These are phyloP conservation scores for Papiliotrema fonsecae DNA, from an alignment of 1,284 basidiomycete genomes.

Conservation along the genomic window DNA sequence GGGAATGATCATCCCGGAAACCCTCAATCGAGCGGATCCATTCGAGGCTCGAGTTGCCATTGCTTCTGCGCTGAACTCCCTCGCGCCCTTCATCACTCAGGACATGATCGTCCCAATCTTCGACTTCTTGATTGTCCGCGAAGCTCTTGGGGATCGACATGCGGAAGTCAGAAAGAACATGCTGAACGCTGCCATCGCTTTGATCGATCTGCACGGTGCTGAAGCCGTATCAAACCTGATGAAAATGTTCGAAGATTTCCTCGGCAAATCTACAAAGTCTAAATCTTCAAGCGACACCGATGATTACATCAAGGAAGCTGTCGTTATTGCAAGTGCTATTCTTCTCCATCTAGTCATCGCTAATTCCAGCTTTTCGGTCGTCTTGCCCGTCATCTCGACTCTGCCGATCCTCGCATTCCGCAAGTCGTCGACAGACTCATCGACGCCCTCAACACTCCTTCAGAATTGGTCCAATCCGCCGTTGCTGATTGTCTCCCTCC, in stretches of 20 bases:
- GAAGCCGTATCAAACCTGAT: slow-evolving; percentile 71
- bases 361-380: slow-evolving; percentile 68
- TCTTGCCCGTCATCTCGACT: slow-evolving; percentile 79
- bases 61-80: slow-evolving; percentile 63
- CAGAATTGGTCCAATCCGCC: slow-evolving; percentile 94
- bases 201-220: slow-evolving; percentile 81
- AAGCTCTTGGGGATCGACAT: slow-evolving; percentile 82
- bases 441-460: slow-evolving; percentile 86
- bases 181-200: slow-evolving; percentile 74
- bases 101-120: slow-evolving; percentile 74
- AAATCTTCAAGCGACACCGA: slow-evolving; percentile 65
- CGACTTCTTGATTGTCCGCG: slow-evolving; percentile 75
- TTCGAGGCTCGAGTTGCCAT: slow-evolving; percentile 80
- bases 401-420: slow-evolving; percentile 70
- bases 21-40: slow-evolving; percentile 85
- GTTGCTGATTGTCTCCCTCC: slow-evolving; percentile 92
- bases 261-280: slow-evolving; percentile 52
- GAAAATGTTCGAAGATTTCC: slow-evolving; percentile 74
- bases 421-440: slow-evolving; percentile 85
- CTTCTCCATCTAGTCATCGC: neutral
- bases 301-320: slow-evolving; percentile 89
- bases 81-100: slow-evolving; percentile 65
- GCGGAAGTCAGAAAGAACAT: slow-evolving; percentile 79
- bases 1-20: slow-evolving; percentile 92
- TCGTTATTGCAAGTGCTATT: slow-evolving; percentile 61